A percentile compares a stretch with the other conserved stretches of the same genome.
Conservation (phyloP, 768 basidiomycete species). For the Lactarius tabidus region DNA sequence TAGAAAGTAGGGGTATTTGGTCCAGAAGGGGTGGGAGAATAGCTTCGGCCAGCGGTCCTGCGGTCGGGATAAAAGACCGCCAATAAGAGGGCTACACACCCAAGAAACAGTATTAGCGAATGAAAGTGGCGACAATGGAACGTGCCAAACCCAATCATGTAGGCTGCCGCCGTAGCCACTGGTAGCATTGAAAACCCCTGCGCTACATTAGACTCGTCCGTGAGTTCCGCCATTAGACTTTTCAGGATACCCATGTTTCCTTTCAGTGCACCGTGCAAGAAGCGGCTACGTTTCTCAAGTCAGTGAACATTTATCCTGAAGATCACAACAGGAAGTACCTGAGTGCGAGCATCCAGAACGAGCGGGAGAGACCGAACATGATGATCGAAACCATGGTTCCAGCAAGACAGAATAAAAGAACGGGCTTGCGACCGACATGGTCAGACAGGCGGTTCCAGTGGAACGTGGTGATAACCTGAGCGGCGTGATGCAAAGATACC, state of each 20-base stretch:
- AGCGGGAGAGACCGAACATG: conserved; percentile 36
- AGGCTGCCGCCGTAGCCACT: conserved; percentile 23
- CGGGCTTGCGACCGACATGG: conserved; percentile 37
- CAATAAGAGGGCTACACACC: conserved; percentile 28
- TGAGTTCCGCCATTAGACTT: conserved; percentile 37
- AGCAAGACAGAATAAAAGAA: conserved; percentile 31
- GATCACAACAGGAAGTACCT: neutral
- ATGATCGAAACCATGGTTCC: conserved; percentile 34
- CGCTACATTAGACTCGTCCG: conserved; percentile 53
- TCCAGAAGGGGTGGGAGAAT: conserved; percentile 27
- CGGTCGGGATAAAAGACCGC: conserved; percentile 28
- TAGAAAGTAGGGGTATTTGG: conserved; percentile 30
- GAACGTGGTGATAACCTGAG: conserved; percentile 42
- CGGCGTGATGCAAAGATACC: conserved; percentile 46
- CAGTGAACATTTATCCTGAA: neutral
- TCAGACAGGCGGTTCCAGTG: conserved; percentile 47
- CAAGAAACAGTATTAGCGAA: too few species aligned
- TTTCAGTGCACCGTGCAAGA: conserved; percentile 35
- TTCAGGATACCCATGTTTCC: conserved; percentile 36
- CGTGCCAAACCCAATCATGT: conserved; percentile 1
- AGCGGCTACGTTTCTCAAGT: neutral
- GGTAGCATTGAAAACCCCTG: conserved; percentile 28
- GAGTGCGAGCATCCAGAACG: conserved; percentile 30
- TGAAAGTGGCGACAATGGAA: neutral
- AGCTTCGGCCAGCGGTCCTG: conserved; percentile 27